Evolutionary conservation across 148 eudicot species (phyloP).

Genomic region (Fagopyrum esculentum): DNA sequence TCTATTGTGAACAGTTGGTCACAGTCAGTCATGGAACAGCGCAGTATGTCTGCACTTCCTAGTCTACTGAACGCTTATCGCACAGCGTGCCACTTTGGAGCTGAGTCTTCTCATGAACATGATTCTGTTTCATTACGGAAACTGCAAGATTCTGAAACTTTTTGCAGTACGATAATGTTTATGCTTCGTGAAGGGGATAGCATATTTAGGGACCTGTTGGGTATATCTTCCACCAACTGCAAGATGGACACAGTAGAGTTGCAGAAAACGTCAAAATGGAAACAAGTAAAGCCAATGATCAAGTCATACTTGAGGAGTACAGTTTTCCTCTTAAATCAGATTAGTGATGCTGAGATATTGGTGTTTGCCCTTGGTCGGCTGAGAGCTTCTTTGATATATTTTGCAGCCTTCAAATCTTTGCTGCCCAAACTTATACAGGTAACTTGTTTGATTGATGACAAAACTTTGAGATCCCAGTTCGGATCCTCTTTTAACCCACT

Average conservation of each 20-base stretch:
- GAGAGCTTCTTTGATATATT: constrained; percentile 66
- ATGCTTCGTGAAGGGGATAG: constrained; percentile 72
- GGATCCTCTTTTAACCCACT: not conserved
- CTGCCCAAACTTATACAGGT: constrained; percentile 67
- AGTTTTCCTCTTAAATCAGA: constrained; percentile 65
- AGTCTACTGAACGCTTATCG: constrained; percentile 74
- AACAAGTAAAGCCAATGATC: constrained; percentile 52
- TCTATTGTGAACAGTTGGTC: constrained; percentile 47
- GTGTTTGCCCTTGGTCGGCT: constrained; percentile 51
- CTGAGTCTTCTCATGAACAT: constrained; percentile 31
- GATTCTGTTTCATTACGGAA: constrained; percentile 19
- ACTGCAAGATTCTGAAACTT: constrained; percentile 50
- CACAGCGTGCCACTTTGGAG: constrained; percentile 77
- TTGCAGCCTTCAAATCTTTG: constrained; percentile 70
- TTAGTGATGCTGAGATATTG: constrained; percentile 63
- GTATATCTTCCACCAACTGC: constrained; percentile 43
- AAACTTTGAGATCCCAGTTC: not conserved
- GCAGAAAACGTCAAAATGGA: constrained; percentile 64
- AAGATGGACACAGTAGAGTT: constrained; percentile 53
- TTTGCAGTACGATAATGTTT: constrained; percentile 47
- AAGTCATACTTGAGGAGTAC: constrained; percentile 83
- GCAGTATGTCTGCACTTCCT: constrained; percentile 41
- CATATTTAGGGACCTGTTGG: constrained; percentile 49
- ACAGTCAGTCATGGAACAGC: constrained; percentile 42
- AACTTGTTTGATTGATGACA: constrained; percentile 14